These are phyloP conservation scores for Schizophyllum commune DNA, from an alignment of 1,284 basidiomycete species.

Conservation along the genomic window DNA sequence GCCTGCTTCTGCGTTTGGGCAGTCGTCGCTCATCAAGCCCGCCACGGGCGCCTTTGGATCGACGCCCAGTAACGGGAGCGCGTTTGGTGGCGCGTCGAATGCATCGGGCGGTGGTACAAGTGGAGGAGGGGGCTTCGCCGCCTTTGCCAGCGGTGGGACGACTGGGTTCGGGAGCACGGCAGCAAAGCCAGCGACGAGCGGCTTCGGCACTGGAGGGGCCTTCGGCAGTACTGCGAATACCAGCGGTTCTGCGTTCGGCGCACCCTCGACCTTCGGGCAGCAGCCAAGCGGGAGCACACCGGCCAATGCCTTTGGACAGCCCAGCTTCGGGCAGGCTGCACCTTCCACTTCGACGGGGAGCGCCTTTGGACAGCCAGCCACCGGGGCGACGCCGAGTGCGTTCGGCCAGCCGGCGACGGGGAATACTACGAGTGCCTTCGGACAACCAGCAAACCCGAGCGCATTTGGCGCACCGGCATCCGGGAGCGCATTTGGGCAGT, in stretches of 20 bases:
- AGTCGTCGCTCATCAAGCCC: conserved; percentile 22
- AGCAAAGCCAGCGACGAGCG: neutral
- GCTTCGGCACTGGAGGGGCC: too few relatives aligned
- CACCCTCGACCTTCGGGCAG: neutral
- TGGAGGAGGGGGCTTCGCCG: neutral
- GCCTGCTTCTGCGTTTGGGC: conserved; percentile 28
- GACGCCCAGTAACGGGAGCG: conserved; percentile 2
- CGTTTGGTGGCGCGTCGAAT: conserved; percentile 12
- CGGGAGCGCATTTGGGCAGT: conserved; percentile 22
- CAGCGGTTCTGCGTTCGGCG: neutral
- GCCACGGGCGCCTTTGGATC: conserved; percentile 26
- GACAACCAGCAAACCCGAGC: conserved; percentile 21
- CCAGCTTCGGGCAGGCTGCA: neutral
- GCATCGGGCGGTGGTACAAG: too few relatives aligned
- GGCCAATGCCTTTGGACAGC: neutral
- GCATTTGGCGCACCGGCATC: conserved; percentile 23
- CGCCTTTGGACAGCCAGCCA: neutral
- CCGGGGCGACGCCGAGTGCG: conserved; percentile 10
- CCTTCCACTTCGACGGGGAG: neutral
- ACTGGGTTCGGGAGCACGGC: neutral
- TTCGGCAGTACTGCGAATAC: neutral
- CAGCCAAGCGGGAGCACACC: neutral
- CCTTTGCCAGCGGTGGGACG: neutral
- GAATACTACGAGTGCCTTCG: conserved; percentile 19
- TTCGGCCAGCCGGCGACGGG: neutral